Evolutionary conservation across 176 grass and related monocot species (phyloP).

Genomic region (Carex myosuroides): DNA sequence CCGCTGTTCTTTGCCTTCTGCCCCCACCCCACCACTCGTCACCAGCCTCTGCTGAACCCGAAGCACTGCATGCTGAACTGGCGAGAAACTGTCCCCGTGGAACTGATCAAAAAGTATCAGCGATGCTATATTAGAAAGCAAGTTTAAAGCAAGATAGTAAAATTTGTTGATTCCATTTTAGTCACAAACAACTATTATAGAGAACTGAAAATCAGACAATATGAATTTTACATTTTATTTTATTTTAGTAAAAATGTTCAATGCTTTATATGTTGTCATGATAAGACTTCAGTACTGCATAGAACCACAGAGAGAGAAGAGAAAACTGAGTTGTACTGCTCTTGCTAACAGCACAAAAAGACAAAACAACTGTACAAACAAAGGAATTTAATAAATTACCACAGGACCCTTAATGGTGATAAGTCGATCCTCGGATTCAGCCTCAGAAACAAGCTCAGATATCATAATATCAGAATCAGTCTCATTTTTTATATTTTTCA

Average conservation of each 20-base stretch:
- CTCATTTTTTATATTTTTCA: conserved; percentile 77
- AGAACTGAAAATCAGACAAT: background rate
- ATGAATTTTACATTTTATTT: background rate
- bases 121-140: background rate
- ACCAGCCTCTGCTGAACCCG: conserved; percentile 68
- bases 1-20: conserved; percentile 46
- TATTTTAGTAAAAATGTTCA: background rate
- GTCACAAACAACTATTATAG: background rate
- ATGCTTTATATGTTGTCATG: background rate
- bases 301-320: background rate
- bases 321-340: background rate
- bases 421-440: conserved; percentile 66
- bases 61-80: conserved; percentile 84
- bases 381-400: conserved; percentile 38
- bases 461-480: conserved; percentile 93
- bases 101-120: conserved; percentile 33
- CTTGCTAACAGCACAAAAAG: background rate
- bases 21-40: conserved; percentile 25
- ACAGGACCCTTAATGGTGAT: conserved; percentile 69
- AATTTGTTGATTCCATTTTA: background rate
- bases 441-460: conserved; percentile 58
- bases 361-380: background rate
- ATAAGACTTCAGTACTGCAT: background rate
- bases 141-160: background rate
- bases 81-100: conserved; percentile 69